Evolutionary conservation across 108 stramenopile species (phyloP).

Genomic region (Cyclostephanos invisitatus): DNA sequence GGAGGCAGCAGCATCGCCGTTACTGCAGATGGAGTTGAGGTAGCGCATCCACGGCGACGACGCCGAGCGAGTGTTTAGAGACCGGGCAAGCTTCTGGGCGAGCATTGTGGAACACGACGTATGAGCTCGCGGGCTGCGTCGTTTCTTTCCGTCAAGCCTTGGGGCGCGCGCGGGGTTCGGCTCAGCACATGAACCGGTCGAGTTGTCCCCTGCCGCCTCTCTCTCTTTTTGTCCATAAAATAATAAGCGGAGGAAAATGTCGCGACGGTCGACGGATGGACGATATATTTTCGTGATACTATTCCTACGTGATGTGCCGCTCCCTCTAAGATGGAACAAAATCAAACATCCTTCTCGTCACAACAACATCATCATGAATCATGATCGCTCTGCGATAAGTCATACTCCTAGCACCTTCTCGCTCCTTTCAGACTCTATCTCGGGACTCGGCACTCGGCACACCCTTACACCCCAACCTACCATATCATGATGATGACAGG

Average conservation of each 20-base stretch:
- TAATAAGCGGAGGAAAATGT: not conserved
- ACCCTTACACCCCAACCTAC: no score
- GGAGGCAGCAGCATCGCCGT: constrained; percentile 10
- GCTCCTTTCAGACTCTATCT: no score
- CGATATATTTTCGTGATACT: not conserved
- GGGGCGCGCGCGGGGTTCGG: not conserved
- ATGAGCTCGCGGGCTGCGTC: not conserved
- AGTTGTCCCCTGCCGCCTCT: not conserved
- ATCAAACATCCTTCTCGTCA: no score
- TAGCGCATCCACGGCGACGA: constrained; percentile 47
- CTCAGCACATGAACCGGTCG: no score
- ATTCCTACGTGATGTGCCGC: no score
- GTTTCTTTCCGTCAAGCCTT: not conserved
- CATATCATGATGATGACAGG: not conserved
- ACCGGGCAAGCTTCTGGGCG: constrained; percentile 39
- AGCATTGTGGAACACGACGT: constrained; percentile 9
- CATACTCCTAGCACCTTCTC: no score
- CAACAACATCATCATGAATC: no score
- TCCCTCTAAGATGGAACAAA: no score
- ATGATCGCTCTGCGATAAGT: no score
- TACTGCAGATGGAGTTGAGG: constrained; percentile 41
- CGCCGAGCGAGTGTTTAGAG: constrained; percentile 26
- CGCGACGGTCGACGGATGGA: not conserved
- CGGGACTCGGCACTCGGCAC: no score
- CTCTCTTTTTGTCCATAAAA: not conserved